A percentile compares a stretch with the other conserved stretches of the same genome.
phyloP scores from a whole-genome alignment of 2,329 filamentous ascomycete genomes.

The Colletotrichum sp. region DNA sequence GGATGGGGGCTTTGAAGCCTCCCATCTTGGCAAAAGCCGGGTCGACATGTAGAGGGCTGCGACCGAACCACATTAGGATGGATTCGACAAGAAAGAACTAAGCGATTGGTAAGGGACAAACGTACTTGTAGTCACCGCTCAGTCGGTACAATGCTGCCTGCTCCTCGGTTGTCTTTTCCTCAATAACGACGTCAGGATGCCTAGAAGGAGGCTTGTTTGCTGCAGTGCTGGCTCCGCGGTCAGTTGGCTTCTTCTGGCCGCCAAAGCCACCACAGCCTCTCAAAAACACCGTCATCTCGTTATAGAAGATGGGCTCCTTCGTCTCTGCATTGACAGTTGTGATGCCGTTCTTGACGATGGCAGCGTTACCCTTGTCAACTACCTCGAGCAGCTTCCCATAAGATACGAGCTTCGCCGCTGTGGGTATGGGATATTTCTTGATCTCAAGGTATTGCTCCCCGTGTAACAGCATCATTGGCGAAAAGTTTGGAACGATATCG shows the following conservation, averaged over 20 bases:
- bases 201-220: constrained; percentile 80
- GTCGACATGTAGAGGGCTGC: constrained; percentile 87
- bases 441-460: constrained; percentile 98
- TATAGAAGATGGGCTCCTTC: constrained; percentile 94
- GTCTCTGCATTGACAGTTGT: constrained; percentile 85
- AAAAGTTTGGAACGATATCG: constrained; percentile 93
- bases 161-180: constrained; percentile 85
- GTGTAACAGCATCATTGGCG: constrained; percentile 97
- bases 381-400: constrained; percentile 88
- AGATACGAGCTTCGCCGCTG: constrained; percentile 75
- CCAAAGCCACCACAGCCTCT: constrained; percentile 90
- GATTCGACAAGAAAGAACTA: neutral
- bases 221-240: constrained; percentile 81
- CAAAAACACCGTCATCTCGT: constrained; percentile 92
- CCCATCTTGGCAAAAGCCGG: constrained; percentile 93
- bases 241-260: constrained; percentile 75
- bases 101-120: neutral
- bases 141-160: constrained; percentile 94
- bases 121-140: constrained; percentile 86
- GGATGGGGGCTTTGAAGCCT: constrained; percentile 91
- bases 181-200: constrained; percentile 78
- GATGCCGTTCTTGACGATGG: constrained; percentile 78
- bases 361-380: constrained; percentile 92
- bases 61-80: neutral
- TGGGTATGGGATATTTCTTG: constrained; percentile 89